phyloP scores from a whole-genome alignment of 805 yeast species.

The Tanozyma kutaoensis region DNA sequence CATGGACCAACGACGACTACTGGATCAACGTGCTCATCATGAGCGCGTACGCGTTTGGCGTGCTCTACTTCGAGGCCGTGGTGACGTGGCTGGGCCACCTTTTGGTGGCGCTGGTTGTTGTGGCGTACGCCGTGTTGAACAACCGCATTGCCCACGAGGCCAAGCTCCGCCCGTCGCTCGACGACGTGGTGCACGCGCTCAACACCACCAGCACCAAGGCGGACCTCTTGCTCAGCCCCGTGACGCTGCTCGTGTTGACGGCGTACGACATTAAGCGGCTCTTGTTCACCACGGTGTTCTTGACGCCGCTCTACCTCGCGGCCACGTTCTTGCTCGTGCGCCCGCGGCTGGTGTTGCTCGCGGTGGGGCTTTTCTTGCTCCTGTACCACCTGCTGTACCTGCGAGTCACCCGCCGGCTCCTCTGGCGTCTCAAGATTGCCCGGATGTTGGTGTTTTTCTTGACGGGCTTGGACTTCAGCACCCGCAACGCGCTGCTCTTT shows the following conservation, averaged over 20 bases:
- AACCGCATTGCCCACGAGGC: constrained; percentile 45
- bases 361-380: constrained; percentile 46
- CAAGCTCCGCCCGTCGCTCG: constrained; percentile 64
- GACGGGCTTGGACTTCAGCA: constrained; percentile 72
- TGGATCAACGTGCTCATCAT: constrained; percentile 62
- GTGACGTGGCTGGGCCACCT: constrained; percentile 77
- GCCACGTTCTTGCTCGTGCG: constrained; percentile 53
- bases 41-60: constrained; percentile 38
- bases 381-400: constrained; percentile 84
- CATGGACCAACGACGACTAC: constrained; percentile 85
- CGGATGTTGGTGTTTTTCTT: constrained; percentile 65
- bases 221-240: constrained; percentile 69
- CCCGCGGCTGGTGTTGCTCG: constrained; percentile 53
- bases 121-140: constrained; percentile 47
- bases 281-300: constrained; percentile 68
- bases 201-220: constrained; percentile 64
- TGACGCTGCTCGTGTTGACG: constrained; percentile 59
- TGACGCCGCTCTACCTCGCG: constrained; percentile 75
- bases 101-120: constrained; percentile 46
- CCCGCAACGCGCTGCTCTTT: constrained; percentile 33
- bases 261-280: constrained; percentile 70
- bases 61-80: constrained; percentile 68
- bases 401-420: constrained; percentile 64
- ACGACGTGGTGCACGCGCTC: constrained; percentile 69
- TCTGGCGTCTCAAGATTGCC: constrained; percentile 72